A percentile compares a stretch with the other conserved stretches of the same genome.
These are phyloP conservation scores for Amesomyces nigricolor DNA, from an alignment of 2,329 filamentous ascomycete genomes.

Conservation along the genomic window DNA sequence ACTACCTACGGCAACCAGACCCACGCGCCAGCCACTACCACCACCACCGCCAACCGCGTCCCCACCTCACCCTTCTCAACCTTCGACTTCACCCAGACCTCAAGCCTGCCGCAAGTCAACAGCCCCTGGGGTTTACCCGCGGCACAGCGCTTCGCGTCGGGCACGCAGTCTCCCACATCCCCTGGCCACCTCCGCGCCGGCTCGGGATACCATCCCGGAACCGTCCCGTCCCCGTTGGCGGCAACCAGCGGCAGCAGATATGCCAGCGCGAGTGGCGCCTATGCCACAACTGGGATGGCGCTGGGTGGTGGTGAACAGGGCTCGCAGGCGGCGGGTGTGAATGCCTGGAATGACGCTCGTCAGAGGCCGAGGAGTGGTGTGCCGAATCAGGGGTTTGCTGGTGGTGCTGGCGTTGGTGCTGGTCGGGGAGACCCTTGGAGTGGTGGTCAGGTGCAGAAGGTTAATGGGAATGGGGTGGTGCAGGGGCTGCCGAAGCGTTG, in stretches of 20 bases:
- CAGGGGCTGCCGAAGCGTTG: slow-evolving; percentile 11
- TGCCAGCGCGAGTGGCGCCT: not conserved
- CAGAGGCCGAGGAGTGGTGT: not conserved
- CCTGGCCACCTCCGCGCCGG: not conserved
- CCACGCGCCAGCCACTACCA: not conserved
- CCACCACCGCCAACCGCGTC: not conserved
- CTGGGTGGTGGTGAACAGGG: not conserved
- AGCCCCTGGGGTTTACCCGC: slow-evolving; percentile 29
- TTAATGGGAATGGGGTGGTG: not conserved
- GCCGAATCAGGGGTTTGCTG: not conserved
- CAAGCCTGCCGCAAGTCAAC: slow-evolving; percentile 32
- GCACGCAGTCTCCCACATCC: slow-evolving; percentile 8
- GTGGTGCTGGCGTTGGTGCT: no score
- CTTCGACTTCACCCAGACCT: slow-evolving; percentile 26
- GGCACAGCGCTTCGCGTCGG: slow-evolving; percentile 5
- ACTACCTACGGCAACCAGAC: slow-evolving; percentile 1
- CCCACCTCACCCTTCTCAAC: slow-evolving; percentile 24
- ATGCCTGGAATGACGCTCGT: slow-evolving; percentile 1
- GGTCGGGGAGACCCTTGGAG: not conserved
- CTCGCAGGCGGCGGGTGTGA: not conserved
- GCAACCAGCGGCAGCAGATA: not conserved
- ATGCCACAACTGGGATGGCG: not conserved
- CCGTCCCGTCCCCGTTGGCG: not conserved
- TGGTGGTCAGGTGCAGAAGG: not conserved
- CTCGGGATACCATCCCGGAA: not conserved